Percentiles rank a stretch among this genome's conserved stretches.
Evolutionary conservation across 225 moss, liverwort and hornwort species (phyloP).

Genomic region (Pleurozium schreberi): DNA sequence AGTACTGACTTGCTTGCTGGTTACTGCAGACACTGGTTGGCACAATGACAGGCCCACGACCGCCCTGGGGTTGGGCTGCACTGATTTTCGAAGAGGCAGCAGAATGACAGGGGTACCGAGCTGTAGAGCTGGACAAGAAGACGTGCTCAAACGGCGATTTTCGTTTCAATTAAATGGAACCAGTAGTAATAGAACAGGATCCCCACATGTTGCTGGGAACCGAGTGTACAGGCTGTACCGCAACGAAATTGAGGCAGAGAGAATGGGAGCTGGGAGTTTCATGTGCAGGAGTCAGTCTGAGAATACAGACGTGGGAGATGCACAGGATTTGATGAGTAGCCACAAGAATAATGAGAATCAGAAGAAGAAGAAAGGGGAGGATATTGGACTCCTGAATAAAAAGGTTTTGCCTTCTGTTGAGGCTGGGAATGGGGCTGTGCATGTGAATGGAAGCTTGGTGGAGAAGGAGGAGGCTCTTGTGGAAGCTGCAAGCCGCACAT

Average conservation of each 20-base stretch:
- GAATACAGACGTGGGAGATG: conserved; percentile 10
- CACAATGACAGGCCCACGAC: not conserved
- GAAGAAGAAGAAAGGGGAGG: not conserved
- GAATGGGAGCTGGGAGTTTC: not conserved
- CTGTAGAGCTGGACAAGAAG: not conserved
- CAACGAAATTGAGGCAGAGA: not conserved
- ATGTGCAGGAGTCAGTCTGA: conserved; percentile 23
- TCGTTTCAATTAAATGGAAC: conserved; percentile 27
- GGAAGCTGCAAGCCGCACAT: not conserved
- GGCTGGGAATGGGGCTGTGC: conserved; percentile 11
- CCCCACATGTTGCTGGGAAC: not conserved
- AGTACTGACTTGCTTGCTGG: not conserved
- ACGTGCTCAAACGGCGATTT: conserved; percentile 25
- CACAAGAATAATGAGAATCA: not conserved
- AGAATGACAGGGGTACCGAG: not conserved
- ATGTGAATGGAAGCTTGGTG: not conserved
- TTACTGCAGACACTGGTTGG: conserved; percentile 30
- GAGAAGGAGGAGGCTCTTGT: not conserved
- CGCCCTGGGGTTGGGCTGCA: conserved; percentile 7
- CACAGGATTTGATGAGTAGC: not conserved
- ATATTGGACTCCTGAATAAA: not conserved
- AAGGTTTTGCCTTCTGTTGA: not conserved
- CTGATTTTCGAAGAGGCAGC: not conserved
- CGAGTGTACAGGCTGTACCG: not conserved
- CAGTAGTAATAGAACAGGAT: not conserved